Percentiles rank a stretch among this genome's conserved stretches.
These are phyloP conservation scores for Penicillium sclerotiorum DNA, from an alignment of 2,329 filamentous ascomycete species.

Conservation along the genomic window DNA sequence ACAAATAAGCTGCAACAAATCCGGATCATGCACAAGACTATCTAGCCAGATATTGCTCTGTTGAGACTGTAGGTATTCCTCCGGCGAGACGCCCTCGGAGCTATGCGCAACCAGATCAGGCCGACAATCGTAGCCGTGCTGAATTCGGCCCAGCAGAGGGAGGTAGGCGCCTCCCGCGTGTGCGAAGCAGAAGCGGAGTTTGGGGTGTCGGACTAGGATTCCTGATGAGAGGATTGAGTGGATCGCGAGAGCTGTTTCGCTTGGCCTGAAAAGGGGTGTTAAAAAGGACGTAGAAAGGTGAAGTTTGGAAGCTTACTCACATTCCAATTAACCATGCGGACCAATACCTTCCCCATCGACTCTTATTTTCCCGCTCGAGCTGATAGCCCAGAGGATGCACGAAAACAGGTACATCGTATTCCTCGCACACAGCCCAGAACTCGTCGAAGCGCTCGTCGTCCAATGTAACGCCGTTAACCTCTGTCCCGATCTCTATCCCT, in stretches of 20 bases:
- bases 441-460: constrained; percentile 15
- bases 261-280: constrained; percentile 6
- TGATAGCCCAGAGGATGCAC: constrained; percentile 25
- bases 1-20: constrained; percentile 21
- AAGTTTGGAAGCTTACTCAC: background rate
- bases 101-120: constrained; percentile 15
- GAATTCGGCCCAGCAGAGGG: constrained; percentile 20
- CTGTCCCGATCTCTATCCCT: constrained; percentile 21
- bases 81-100: constrained; percentile 11
- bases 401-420: constrained; percentile 20
- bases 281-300: background rate
- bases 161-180: constrained; percentile 21
- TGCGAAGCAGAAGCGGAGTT: constrained; percentile 20
- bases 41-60: constrained; percentile 23
- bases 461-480: constrained; percentile 13
- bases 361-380: constrained; percentile 19
- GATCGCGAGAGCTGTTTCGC: constrained; percentile 20
- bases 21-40: constrained; percentile 23
- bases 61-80: constrained; percentile 15
- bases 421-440: constrained; percentile 22
- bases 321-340: constrained; percentile 22
- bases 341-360: constrained; percentile 23
- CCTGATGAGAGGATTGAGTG: constrained; percentile 19
- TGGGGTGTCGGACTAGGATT: constrained; percentile 16
- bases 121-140: constrained; percentile 18